Base-by-base conservation (phyloP, 768 basidiomycete species). In the Sarcomyxa edulis region DNA sequence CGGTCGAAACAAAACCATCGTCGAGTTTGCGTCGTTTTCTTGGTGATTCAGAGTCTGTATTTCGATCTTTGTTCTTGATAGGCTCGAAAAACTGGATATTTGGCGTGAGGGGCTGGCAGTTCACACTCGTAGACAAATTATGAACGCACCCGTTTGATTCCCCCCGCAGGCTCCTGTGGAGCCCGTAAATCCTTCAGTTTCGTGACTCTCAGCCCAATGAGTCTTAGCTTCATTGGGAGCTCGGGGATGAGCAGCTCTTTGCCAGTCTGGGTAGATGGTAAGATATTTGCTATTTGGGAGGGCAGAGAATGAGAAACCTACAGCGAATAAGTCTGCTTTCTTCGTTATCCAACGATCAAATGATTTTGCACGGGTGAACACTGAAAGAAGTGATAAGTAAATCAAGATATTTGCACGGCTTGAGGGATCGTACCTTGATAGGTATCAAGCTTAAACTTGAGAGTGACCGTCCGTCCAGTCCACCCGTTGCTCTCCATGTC, bases 391-490 rank as follows among this genome's bases (percentile, higher is more conserved):
- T 29, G 33, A 37, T 21, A 21, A 20, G 14, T 40, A 23, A 22
- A 22, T 22, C 4, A 25, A 3, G 7, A 27, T 11, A 30, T 26
- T 11, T 29, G 27, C 11, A 12, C 23, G 12, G 7, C 11, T 21
- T 14, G 12, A 18, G 15, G 7, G n/a, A 28, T 12, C 19, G 19
- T 40, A 80, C 89, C 81, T 69, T 95, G 79, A 58, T 81, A 97
- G 1, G 82, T 92, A 53, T 94, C 84, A 23, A 90, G 72, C 64
- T 99, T 99, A 58, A 83, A 93, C 57, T 95, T 96, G 35, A 98
- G 69, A 0, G 90, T 95, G 22, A 98, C 71, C 0, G 91, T 96
- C 47, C 83, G 78, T 6, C 91, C 95, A 6, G 79, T 73, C 81
- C 91, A 99, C 21, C 87, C 83, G 31, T 71, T 69, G n/a, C 71